These are phyloP conservation scores for Ascomycota sp. DNA, from an alignment of 2,329 filamentous ascomycete genomes.

Conservation along the genomic window DNA sequence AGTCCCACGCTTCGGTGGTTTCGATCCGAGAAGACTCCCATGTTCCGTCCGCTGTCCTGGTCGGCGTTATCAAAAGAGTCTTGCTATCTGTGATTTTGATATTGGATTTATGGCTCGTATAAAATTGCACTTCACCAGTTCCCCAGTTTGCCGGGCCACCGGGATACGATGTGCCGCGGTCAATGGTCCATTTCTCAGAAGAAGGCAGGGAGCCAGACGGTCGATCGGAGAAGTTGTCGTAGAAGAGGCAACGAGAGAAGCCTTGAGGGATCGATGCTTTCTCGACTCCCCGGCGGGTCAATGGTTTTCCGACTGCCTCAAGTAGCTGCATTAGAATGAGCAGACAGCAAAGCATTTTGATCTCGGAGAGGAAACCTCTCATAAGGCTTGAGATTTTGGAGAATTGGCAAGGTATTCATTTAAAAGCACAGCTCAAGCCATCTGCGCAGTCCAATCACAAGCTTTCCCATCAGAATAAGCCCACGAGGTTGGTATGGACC, in stretches of 20 bases:
- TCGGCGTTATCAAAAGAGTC: slow-evolving; percentile 15
- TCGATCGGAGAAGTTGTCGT: slow-evolving; percentile 8
- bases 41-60: slow-evolving; percentile 7
- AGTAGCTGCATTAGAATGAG: background rate
- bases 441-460: no score
- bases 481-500: no score
- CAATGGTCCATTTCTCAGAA: slow-evolving; percentile 18
- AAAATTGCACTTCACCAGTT: slow-evolving; percentile 24
- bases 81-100: slow-evolving; percentile 14
- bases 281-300: background rate
- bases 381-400: no score
- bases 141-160: slow-evolving; percentile 24
- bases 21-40: slow-evolving; percentile 25
- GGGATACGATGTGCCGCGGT: slow-evolving; percentile 22
- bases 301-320: background rate
- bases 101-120: slow-evolving; percentile 19
- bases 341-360: background rate
- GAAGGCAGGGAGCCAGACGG: slow-evolving; percentile 9
- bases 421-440: no score
- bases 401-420: no score
- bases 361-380: no score
- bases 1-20: slow-evolving; percentile 12
- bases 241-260: slow-evolving; percentile 7
- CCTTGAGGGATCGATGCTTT: slow-evolving; percentile 3
- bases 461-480: no score